These are phyloP conservation scores for Gamarada debralockiae DNA, from an alignment of 495 filamentous ascomycete species.

Conservation along the genomic window DNA sequence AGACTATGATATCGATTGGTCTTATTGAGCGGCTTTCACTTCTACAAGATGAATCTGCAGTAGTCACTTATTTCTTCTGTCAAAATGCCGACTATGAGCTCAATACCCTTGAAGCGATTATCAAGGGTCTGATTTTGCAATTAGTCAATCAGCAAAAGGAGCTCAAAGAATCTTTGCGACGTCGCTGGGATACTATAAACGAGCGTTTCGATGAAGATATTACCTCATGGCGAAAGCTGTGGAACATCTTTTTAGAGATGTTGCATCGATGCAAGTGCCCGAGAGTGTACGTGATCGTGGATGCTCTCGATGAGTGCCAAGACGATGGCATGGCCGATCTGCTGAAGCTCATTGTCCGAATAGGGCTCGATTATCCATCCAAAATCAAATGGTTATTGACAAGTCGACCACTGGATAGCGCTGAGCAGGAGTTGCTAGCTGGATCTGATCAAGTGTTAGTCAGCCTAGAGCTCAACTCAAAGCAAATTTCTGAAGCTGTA, in stretches of 20 bases:
- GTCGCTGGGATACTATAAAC: slow-evolving; percentile 10
- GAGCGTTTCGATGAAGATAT: slow-evolving; percentile 14
- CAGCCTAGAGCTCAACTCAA: slow-evolving; percentile 14
- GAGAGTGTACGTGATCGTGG: slow-evolving; percentile 36
- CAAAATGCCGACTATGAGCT: slow-evolving; percentile 5
- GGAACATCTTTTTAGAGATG: slow-evolving; percentile 10
- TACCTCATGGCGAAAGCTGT: slow-evolving; percentile 17
- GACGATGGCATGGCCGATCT: slow-evolving; percentile 16
- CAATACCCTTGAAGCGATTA: slow-evolving; percentile 3
- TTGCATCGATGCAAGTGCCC: slow-evolving; percentile 24
- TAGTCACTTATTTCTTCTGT: slow-evolving; percentile 7
- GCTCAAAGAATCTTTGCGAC: not conserved
- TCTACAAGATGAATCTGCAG: not conserved
- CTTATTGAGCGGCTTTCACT: not conserved
- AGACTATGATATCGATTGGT: slow-evolving; percentile 45
- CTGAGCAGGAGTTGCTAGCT: slow-evolving; percentile 19
- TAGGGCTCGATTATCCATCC: slow-evolving; percentile 12
- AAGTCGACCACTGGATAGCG: slow-evolving; percentile 17
- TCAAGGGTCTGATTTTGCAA: not conserved
- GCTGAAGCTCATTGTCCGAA: slow-evolving; percentile 13
- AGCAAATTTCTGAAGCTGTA: slow-evolving; percentile 9
- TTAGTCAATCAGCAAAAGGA: not conserved
- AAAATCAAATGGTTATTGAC: slow-evolving; percentile 21
- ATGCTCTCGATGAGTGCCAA: slow-evolving; percentile 40
- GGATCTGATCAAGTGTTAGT: slow-evolving; percentile 15